Evolutionary conservation across 2,329 filamentous ascomycete genomes (phyloP).

Genomic region (Hortaea werneckii): DNA sequence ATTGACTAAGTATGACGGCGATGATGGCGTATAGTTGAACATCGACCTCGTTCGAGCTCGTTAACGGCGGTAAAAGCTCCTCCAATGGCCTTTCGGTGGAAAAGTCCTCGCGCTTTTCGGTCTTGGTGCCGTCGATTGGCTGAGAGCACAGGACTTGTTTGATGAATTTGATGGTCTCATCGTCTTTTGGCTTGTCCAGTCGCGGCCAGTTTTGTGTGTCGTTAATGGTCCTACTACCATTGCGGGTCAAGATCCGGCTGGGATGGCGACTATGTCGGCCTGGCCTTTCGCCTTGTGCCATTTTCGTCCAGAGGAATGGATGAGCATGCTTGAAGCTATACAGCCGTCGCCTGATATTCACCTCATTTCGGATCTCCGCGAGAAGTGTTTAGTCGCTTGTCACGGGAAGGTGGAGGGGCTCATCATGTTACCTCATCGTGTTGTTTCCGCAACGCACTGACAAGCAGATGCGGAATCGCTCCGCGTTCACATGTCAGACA

Average conservation of each 20-base stretch:
- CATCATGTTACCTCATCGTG: too few species aligned
- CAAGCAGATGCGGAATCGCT: too few species aligned
- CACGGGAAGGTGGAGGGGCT: too few species aligned
- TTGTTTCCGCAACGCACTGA: too few species aligned
- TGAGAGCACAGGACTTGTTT: conserved; percentile 64
- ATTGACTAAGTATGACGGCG: conserved; percentile 79
- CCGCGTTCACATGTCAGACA: too few species aligned
- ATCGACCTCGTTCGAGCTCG: conserved; percentile 88
- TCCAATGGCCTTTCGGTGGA: conserved; percentile 50
- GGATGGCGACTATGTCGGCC: conserved; percentile 5
- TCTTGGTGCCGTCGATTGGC: background rate
- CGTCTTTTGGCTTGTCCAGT: background rate
- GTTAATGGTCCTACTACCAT: background rate
- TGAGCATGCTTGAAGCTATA: too few species aligned
- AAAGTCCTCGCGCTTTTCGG: background rate
- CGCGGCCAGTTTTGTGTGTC: background rate
- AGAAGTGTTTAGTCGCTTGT: too few species aligned
- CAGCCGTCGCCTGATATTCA: too few species aligned
- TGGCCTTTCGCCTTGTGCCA: conserved; percentile 14
- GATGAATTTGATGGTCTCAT: conserved; percentile 49
- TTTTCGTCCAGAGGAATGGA: conserved; percentile 1
- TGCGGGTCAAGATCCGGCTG: conserved; percentile 3
- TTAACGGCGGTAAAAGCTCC: conserved; percentile 77
- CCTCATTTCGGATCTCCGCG: too few species aligned
- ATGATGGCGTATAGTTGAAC: conserved; percentile 87